Evolutionary conservation across 192 early-diverging fungal species (phyloP), one percentile per base, ranked within the genome.

Genomic region (Coemansia sp.): DNA sequence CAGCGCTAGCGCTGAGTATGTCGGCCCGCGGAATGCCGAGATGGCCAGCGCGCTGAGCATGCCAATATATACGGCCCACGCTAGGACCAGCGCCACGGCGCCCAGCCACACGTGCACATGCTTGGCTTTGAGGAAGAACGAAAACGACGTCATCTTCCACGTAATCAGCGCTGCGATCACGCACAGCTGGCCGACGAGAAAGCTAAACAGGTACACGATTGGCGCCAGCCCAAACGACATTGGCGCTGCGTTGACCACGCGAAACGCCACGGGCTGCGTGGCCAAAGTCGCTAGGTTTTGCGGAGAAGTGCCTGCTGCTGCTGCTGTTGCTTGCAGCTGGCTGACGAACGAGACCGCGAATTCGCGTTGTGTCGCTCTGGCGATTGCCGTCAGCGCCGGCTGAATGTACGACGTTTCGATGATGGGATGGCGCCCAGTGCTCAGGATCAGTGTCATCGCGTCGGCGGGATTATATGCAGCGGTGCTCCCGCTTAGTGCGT

Each of bases 71-170:
- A 59, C n/a, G 2, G 62, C 37, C 64, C 60, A 68, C 0, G 24
- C 14, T 0, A 68, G 24, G 10, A 69, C 7, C 5, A 72, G 15
- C 2, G 12, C 24, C 6, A 64, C 20, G 0, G 35, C 32, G n/a
- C 53, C 62, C 12, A 65, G 31, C 64, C 68, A 70, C 29, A 76
- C 14, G n/a, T 78, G 47, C 2, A 49, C 40, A 29, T 71, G 65
- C 22, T 27, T 15, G 11, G 47, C 59, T 39, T 53, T 65, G 29
- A 60, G 62, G 37, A 71, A 78, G 8, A 78, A 65, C 22, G 38
- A n/a, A 29, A 65, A 68, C 15, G 63, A 56, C 10, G 69, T 40
- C 59, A 68, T 46, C 24, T 78, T 78, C 70, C 65, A 72, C 38
- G 31, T 17, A 6, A 78, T 65, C 49, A 78, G 53, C 25, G 62